A percentile compares a stretch with the other conserved stretches of the same genome.
These are phyloP conservation scores for Suillus subluteus DNA, from an alignment of 768 basidiomycete species.

Conservation along the genomic window DNA sequence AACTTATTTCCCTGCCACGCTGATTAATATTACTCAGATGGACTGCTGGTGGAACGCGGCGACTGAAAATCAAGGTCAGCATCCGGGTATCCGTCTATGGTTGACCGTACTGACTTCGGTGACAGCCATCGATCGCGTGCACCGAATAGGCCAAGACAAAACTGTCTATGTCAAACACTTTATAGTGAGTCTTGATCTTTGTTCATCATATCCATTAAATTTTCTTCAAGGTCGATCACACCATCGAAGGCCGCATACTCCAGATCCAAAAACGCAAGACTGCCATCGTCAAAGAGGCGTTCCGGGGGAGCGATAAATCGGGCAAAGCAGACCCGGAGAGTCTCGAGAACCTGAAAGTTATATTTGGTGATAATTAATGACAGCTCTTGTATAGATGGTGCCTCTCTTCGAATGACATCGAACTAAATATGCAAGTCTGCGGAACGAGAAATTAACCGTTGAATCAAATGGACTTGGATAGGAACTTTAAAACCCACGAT, in stretches of 20 bases:
- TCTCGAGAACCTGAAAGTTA: constrained; percentile 80
- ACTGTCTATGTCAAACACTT: constrained; percentile 86
- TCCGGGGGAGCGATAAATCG: constrained; percentile 56
- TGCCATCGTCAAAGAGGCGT: constrained; percentile 84
- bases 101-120: constrained; percentile 12
- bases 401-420: background rate
- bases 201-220: background rate
- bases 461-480: background rate
- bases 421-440: background rate
- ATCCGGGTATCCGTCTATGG: background rate
- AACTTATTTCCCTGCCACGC: background rate
- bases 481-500: background rate
- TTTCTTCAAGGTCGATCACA: constrained; percentile 58
- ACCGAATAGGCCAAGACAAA: constrained; percentile 82
- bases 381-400: no score
- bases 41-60: constrained; percentile 94
- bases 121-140: constrained; percentile 84
- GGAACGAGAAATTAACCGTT: background rate
- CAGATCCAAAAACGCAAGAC: constrained; percentile 87
- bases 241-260: constrained; percentile 79
- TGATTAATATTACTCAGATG: constrained; percentile 55
- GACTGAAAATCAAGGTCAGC: constrained; percentile 73
- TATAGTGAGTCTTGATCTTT: constrained; percentile 53
- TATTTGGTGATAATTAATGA: constrained; percentile 56
- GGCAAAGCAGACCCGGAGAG: constrained; percentile 65